phyloP scores from a whole-genome alignment of 495 filamentous ascomycete species.

The Sabuloglossum arenarium region DNA sequence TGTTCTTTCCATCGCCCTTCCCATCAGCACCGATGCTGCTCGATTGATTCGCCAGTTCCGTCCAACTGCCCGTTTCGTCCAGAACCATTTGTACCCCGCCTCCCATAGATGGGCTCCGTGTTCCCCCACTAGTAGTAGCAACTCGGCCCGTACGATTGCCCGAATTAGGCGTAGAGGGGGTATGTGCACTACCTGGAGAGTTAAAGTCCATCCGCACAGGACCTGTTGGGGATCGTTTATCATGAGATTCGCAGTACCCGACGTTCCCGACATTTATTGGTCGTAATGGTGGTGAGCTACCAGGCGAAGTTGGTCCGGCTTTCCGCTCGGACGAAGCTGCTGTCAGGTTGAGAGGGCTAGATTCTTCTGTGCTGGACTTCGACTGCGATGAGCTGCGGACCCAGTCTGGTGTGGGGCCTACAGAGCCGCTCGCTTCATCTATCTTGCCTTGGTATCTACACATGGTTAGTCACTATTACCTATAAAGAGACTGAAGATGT shows the following conservation, averaged over 20 bases:
- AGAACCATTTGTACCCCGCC: constrained; percentile 84
- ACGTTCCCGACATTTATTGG: neutral
- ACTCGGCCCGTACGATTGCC: neutral
- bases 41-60: constrained; percentile 64
- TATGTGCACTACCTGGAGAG: neutral
- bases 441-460: neutral
- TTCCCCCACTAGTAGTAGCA: constrained; percentile 13
- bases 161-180: constrained; percentile 2
- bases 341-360: constrained; percentile 4
- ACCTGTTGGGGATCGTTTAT: neutral
- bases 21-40: constrained; percentile 53
- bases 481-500: neutral
- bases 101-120: constrained; percentile 49
- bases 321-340: constrained; percentile 6
- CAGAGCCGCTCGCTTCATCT: constrained; percentile 3
- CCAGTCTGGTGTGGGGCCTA: constrained; percentile 5
- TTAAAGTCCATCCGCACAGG: neutral
- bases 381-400: constrained; percentile 7
- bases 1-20: constrained; percentile 23
- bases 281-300: neutral
- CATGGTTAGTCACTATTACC: neutral
- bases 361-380: constrained; percentile 11
- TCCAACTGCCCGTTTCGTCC: constrained; percentile 76
- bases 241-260: neutral
- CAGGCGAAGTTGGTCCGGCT: neutral